A percentile compares a stretch with the other conserved stretches of the same genome.
phyloP scores from a whole-genome alignment of 768 basidiomycete genomes.

The Suillus variegatus region DNA sequence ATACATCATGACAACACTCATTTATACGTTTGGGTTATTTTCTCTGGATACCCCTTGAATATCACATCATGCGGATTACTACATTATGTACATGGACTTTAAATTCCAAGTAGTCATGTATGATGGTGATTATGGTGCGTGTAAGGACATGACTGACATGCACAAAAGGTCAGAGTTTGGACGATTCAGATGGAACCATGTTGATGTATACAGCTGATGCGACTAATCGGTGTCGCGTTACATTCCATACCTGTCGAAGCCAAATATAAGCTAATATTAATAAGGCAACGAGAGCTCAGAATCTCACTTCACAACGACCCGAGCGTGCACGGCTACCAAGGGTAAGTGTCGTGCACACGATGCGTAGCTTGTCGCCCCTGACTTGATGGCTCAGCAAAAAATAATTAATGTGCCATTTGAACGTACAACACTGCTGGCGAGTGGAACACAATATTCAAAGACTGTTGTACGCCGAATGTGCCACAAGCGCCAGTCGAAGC shows the following conservation, averaged over 20 bases:
- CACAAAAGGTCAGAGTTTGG: constrained; percentile 13
- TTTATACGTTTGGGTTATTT: constrained; percentile 4
- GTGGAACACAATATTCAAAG: constrained; percentile 48
- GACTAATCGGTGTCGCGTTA: constrained; percentile 50
- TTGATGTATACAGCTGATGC: constrained; percentile 58
- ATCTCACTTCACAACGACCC: constrained; percentile 48
- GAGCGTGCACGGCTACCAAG: constrained; percentile 49
- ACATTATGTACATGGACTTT: neutral
- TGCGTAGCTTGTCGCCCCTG: constrained; percentile 52
- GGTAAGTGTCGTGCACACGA: constrained; percentile 53
- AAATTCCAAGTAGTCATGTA: neutral
- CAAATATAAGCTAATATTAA: neutral
- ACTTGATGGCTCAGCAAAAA: neutral
- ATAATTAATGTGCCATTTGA: neutral
- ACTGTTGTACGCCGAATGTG: constrained; percentile 43
- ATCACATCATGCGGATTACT: neutral
- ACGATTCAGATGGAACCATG: constrained; percentile 45
- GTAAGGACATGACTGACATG: neutral
- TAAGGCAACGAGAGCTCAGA: neutral
- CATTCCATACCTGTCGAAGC: constrained; percentile 53
- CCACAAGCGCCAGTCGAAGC: constrained; percentile 28
- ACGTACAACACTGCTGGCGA: constrained; percentile 41
- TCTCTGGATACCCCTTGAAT: constrained; percentile 12
- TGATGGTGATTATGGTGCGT: neutral
- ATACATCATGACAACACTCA: constrained; percentile 7